Percentiles rank a stretch among this genome's conserved stretches.
Evolutionary conservation across 345 rosid genomes (phyloP).

Genomic region (Brassica cretica): DNA sequence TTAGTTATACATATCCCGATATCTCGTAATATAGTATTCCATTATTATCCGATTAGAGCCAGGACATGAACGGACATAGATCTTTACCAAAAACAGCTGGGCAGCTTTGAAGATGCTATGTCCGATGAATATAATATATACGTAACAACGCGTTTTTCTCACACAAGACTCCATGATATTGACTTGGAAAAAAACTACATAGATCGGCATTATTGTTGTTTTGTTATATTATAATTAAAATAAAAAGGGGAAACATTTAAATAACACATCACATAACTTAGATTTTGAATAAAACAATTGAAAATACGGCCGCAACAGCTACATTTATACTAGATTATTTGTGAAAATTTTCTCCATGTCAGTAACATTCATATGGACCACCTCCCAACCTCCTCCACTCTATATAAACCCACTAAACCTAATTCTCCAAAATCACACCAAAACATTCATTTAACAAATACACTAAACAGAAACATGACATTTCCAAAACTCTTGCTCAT

Average conservation of each 20-base stretch:
- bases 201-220: constrained; percentile 19
- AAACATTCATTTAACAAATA: not conserved
- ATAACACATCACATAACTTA: not conserved
- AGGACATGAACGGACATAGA: constrained; percentile 12
- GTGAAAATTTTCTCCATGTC: not conserved
- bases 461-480: constrained; percentile 5
- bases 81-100: constrained; percentile 32
- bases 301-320: not conserved
- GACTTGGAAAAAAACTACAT: constrained; percentile 18
- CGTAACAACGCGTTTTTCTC: constrained; percentile 38
- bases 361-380: not conserved
- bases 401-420: constrained; percentile 31
- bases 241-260: not conserved
- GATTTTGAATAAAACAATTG: not conserved
- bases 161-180: constrained; percentile 31
- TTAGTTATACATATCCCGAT: not conserved
- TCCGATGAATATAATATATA: constrained; percentile 19
- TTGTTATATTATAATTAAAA: constrained; percentile 3
- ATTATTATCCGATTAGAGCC: constrained; percentile 11
- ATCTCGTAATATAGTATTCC: not conserved
- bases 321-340: not conserved
- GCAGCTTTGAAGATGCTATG: constrained; percentile 31
- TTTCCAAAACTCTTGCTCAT: constrained; percentile 16
- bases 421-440: constrained; percentile 21
- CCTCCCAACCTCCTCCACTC: constrained; percentile 25